phyloP scores from a whole-genome alignment of 768 basidiomycete genomes.

The Serendipita indica region DNA sequence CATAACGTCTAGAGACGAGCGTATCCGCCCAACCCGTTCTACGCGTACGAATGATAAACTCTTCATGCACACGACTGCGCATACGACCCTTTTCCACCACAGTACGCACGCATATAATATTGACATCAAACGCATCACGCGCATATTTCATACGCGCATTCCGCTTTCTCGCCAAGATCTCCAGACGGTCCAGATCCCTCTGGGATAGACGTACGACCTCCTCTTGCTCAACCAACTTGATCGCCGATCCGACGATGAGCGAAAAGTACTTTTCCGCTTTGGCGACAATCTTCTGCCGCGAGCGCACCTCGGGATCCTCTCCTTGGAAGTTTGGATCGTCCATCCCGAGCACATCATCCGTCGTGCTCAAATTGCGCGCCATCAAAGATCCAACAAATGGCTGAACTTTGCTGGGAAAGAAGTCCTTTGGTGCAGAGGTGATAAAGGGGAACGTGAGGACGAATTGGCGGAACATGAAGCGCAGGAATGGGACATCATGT shows the following conservation, averaged over 20 bases:
- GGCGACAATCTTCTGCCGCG: slow-evolving; percentile 49
- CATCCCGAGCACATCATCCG: slow-evolving; percentile 30
- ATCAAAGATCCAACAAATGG: slow-evolving; percentile 79
- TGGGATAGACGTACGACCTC: slow-evolving; percentile 85
- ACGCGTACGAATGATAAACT: slow-evolving; percentile 86
- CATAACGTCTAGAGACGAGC: slow-evolving; percentile 84
- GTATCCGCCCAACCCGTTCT: slow-evolving; percentile 58
- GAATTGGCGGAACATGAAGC: slow-evolving; percentile 84
- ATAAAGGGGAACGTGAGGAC: slow-evolving; percentile 93
- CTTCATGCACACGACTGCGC: slow-evolving; percentile 77
- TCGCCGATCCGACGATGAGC: slow-evolving; percentile 66
- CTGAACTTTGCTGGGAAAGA: slow-evolving; percentile 90
- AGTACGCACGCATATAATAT: slow-evolving; percentile 75
- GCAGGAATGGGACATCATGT: slow-evolving; percentile 73
- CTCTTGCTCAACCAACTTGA: slow-evolving; percentile 71
- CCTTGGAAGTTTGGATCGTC: slow-evolving; percentile 19
- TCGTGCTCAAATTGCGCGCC: slow-evolving; percentile 57
- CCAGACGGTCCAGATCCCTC: slow-evolving; percentile 64
- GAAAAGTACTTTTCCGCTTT: slow-evolving; percentile 77
- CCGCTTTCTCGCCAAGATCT: slow-evolving; percentile 50
- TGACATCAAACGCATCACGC: slow-evolving; percentile 67
- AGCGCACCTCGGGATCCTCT: slow-evolving; percentile 39
- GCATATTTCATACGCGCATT: slow-evolving; percentile 33
- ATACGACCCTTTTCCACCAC: slow-evolving; percentile 75
- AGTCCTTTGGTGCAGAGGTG: slow-evolving; percentile 70